Conservation (phyloP, 441 rosid species). For the Populus hybrid region DNA sequence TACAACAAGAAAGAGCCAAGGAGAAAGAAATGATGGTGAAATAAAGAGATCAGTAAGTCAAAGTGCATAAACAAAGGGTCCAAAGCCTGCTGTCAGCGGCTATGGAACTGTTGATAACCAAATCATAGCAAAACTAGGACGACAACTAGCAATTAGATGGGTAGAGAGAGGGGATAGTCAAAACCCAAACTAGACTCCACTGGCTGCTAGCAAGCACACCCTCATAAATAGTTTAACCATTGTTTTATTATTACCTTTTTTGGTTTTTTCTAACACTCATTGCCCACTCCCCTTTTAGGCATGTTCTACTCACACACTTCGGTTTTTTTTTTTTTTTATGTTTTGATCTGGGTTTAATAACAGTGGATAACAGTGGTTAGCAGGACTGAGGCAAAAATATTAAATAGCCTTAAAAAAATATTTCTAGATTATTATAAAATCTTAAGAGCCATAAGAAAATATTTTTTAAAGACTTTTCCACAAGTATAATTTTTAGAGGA, state of each 20-base stretch:
- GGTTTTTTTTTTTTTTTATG: background rate
- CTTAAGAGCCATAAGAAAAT: background rate
- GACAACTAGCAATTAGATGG: background rate
- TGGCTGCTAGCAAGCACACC: background rate
- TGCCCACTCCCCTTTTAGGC: constrained; percentile 9
- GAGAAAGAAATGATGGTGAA: background rate
- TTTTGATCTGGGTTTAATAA: background rate
- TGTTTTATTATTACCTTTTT: background rate
- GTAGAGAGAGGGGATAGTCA: constrained; percentile 15
- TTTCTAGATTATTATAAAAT: background rate
- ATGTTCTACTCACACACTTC: background rate
- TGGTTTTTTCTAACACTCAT: background rate
- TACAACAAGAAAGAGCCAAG: background rate
- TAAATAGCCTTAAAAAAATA: background rate
- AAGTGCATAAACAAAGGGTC: background rate
- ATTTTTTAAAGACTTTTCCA: background rate
- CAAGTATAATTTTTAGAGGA: background rate
- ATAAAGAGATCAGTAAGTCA: background rate
- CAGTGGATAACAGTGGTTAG: background rate
- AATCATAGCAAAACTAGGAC: background rate
- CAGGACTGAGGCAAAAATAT: background rate
- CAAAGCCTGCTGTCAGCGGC: background rate
- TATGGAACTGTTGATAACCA: constrained; percentile 3
- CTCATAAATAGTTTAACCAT: constrained; percentile 7
- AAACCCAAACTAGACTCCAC: constrained; percentile 10